These are phyloP conservation scores for Aeminium ludgeri DNA, from an alignment of 495 filamentous ascomycete species.

Conservation along the genomic window DNA sequence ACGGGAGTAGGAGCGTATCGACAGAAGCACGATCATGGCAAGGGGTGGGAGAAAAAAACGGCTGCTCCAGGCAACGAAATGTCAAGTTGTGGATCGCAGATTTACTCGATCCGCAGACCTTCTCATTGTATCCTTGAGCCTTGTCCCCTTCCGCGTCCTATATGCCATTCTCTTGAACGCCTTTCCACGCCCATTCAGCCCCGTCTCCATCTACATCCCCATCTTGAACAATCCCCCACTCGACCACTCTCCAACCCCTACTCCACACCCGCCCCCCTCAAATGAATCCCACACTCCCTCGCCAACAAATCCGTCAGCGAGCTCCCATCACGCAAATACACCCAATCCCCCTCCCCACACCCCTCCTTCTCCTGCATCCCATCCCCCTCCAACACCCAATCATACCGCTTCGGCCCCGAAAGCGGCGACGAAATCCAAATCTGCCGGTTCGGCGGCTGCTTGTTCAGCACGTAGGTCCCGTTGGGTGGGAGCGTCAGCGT, in stretches of 20 bases:
- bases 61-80: too few relatives aligned
- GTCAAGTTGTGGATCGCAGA: too few relatives aligned
- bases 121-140: too few relatives aligned
- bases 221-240: neutral
- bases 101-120: too few relatives aligned
- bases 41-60: too few relatives aligned
- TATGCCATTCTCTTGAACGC: too few relatives aligned
- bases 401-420: constrained; percentile 83
- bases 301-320: constrained; percentile 55
- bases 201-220: too few relatives aligned
- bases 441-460: constrained; percentile 92
- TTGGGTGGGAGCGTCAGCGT: constrained; percentile 44
- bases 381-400: constrained; percentile 60
- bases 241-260: neutral
- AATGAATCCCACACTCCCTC: constrained; percentile 40
- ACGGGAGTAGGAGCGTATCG: too few relatives aligned
- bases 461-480: constrained; percentile 86
- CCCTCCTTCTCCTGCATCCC: constrained; percentile 60
- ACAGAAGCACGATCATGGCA: too few relatives aligned
- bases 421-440: constrained; percentile 91
- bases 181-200: too few relatives aligned
- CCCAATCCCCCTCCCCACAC: constrained; percentile 53
- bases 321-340: constrained; percentile 67
- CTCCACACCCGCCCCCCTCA: neutral
- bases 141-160: too few relatives aligned